Evolutionary conservation across 73 alveolate species (phyloP).

Genomic region (Uronychia binucleata): DNA sequence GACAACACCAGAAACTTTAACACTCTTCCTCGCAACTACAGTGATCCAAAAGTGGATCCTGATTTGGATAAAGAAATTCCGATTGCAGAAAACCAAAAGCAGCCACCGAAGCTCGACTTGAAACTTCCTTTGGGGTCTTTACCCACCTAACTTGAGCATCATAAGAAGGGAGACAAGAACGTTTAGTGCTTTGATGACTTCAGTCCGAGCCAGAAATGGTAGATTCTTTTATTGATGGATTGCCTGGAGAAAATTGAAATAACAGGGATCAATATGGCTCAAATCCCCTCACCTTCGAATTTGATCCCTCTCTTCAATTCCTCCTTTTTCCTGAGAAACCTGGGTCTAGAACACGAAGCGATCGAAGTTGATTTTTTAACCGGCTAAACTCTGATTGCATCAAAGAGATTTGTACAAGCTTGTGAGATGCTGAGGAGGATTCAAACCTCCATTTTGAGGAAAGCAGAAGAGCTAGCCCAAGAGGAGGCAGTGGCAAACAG

Average conservation of each 20-base stretch:
- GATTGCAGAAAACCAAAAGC: too few relatives aligned
- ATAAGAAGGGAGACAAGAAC: too few relatives aligned
- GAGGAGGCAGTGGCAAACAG: background rate
- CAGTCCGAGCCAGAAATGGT: too few relatives aligned
- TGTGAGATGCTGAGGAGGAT: slow-evolving; percentile 15
- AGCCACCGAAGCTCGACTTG: too few relatives aligned
- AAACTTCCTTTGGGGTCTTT: too few relatives aligned
- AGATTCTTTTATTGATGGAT: background rate
- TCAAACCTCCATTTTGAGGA: background rate
- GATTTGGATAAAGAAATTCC: background rate
- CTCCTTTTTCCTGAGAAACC: background rate
- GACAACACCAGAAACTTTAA: slow-evolving; percentile 39
- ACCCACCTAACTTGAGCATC: too few relatives aligned
- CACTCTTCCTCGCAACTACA: slow-evolving; percentile 31
- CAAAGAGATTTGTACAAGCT: slow-evolving; percentile 23
- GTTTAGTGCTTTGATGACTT: too few relatives aligned
- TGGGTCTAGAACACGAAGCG: background rate
- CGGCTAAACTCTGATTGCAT: slow-evolving; percentile 13
- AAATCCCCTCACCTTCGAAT: slow-evolving; percentile 1
- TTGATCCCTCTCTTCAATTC: slow-evolving; percentile 18
- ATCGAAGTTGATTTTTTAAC: slow-evolving; percentile 15
- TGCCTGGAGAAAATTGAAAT: background rate
- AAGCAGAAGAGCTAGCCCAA: background rate
- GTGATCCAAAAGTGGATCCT: slow-evolving; percentile 9
- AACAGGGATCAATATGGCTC: background rate